Conservation (phyloP, 305 asterid species). For the Solanum hybrid region DNA sequence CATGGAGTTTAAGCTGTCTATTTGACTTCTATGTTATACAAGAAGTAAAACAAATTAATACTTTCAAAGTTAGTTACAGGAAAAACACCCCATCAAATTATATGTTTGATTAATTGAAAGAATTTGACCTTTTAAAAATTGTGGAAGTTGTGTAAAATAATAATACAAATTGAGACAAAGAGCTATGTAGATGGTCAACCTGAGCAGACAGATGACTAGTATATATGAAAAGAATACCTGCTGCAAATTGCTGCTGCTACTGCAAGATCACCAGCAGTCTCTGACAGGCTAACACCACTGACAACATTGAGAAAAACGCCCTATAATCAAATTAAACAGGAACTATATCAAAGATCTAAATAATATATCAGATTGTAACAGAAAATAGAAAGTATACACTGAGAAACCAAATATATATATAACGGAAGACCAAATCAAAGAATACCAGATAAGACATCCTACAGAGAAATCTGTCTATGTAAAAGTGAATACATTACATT, state of each 20-base stretch:
- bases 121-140: not conserved
- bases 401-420: not conserved
- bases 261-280: conserved; percentile 95
- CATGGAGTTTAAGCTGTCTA: not conserved
- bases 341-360: not conserved
- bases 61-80: not conserved
- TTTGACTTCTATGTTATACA: not conserved
- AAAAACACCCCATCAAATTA: not conserved
- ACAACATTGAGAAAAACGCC: conserved; percentile 73
- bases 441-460: not conserved
- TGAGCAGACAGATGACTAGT: not conserved
- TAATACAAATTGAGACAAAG: not conserved
- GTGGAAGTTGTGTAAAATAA: not conserved
- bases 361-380: not conserved
- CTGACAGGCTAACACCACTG: conserved; percentile 62
- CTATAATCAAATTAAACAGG: conserved; percentile 28
- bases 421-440: not conserved
- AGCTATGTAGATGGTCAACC: not conserved
- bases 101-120: not conserved
- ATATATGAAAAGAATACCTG: conserved; percentile 44
- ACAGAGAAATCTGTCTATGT: not conserved
- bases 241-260: conserved; percentile 96
- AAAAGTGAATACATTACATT: not conserved
- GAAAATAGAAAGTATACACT: not conserved
- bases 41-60: not conserved